Percentiles rank a stretch among this genome's conserved stretches.
phyloP scores from a whole-genome alignment of 305 asterid species.

The Fraxinus ornus region DNA sequence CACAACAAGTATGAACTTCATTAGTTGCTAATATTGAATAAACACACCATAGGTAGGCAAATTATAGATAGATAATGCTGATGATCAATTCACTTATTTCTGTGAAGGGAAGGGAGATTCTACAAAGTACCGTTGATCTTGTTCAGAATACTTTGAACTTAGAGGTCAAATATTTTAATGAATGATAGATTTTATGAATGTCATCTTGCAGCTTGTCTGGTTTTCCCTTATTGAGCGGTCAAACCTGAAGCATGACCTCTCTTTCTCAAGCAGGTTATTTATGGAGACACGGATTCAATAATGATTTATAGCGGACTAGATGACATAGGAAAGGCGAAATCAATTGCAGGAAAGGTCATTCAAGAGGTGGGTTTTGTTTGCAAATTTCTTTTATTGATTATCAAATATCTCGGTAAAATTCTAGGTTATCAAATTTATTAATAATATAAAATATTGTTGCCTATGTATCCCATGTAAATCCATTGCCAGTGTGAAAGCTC shows the following conservation, averaged over 20 bases:
- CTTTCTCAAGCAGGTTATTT: constrained; percentile 70
- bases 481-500: neutral
- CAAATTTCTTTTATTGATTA: constrained; percentile 21
- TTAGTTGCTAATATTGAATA: constrained; percentile 20
- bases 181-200: constrained; percentile 11
- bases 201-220: constrained; percentile 9
- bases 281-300: constrained; percentile 98
- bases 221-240: constrained; percentile 23
- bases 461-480: constrained; percentile 16
- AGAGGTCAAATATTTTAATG: constrained; percentile 55
- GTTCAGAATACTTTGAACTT: constrained; percentile 76
- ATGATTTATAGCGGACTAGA: constrained; percentile 96
- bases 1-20: constrained; percentile 62
- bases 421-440: constrained; percentile 9
- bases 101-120: constrained; percentile 91
- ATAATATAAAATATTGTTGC: constrained; percentile 6
- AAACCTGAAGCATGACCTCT: constrained; percentile 23
- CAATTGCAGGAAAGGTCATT: constrained; percentile 81
- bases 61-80: constrained; percentile 21
- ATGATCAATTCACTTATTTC: constrained; percentile 27
- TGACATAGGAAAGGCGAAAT: constrained; percentile 81
- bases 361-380: constrained; percentile 62
- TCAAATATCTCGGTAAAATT: neutral
- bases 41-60: constrained; percentile 5
- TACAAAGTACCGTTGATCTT: constrained; percentile 95